These are phyloP conservation scores for Aulographum hederae DNA, from an alignment of 2,329 filamentous ascomycete species.

Conservation along the genomic window DNA sequence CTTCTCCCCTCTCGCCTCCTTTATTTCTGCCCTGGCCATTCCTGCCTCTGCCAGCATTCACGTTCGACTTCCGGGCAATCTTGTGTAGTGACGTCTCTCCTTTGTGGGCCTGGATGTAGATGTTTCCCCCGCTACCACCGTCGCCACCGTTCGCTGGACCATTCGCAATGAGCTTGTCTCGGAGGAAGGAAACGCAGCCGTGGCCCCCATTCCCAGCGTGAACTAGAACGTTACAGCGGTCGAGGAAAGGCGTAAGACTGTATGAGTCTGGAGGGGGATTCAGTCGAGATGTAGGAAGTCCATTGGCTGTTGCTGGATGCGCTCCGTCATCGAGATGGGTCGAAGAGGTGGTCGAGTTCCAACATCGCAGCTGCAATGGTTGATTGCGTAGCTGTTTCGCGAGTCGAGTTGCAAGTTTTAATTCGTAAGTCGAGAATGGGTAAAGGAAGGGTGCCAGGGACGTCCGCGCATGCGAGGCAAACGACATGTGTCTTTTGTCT, in stretches of 20 bases:
- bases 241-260: slow-evolving; percentile 63
- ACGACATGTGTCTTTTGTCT: too few species aligned
- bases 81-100: slow-evolving; percentile 91
- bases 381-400: too few species aligned
- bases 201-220: slow-evolving; percentile 70
- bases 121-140: slow-evolving; percentile 74
- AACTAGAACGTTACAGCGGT: slow-evolving; percentile 63
- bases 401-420: not conserved
- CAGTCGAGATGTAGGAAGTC: slow-evolving; percentile 44
- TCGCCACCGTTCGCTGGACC: slow-evolving; percentile 91
- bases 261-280: slow-evolving; percentile 78
- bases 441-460: not conserved
- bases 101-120: slow-evolving; percentile 86
- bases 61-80: slow-evolving; percentile 55
- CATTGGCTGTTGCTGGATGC: too few species aligned
- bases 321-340: too few species aligned
- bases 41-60: slow-evolving; percentile 59
- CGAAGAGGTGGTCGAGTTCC: too few species aligned
- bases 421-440: not conserved
- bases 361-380: too few species aligned
- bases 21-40: slow-evolving; percentile 58
- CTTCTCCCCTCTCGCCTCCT: slow-evolving; percentile 65
- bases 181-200: slow-evolving; percentile 84
- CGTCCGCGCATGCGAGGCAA: too few species aligned
- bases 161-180: slow-evolving; percentile 75